Evolutionary conservation across 116 monocot genomes (phyloP).

Genomic region (Phalaenopsis hybrid): DNA sequence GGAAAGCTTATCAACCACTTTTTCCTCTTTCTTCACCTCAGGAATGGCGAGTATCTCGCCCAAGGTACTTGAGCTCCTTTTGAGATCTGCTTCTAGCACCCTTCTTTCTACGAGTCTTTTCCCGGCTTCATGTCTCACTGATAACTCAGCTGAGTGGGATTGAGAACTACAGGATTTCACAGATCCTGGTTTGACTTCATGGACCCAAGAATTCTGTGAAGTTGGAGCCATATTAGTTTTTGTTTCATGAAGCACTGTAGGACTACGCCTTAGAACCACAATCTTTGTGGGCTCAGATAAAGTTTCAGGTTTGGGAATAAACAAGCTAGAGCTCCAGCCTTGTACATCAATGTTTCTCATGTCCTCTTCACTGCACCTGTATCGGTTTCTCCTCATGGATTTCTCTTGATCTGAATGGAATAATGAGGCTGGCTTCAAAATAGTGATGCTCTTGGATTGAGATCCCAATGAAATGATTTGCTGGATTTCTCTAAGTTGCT

Average conservation of each 20-base stretch:
- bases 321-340: background rate
- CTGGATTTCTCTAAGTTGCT: slow-evolving; percentile 11
- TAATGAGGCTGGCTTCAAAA: slow-evolving; percentile 32
- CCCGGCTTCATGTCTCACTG: slow-evolving; percentile 34
- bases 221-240: slow-evolving; percentile 9
- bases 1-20: background rate
- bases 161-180: slow-evolving; percentile 21
- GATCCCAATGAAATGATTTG: slow-evolving; percentile 7
- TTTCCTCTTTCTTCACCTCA: slow-evolving; percentile 27
- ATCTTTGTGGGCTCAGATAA: slow-evolving; percentile 32
- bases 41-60: slow-evolving; percentile 50
- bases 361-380: slow-evolving; percentile 3
- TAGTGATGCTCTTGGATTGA: slow-evolving; percentile 29
- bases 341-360: background rate
- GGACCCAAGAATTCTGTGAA: slow-evolving; percentile 22
- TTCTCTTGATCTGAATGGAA: slow-evolving; percentile 15
- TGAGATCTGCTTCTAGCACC: slow-evolving; percentile 13
- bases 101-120: slow-evolving; percentile 40
- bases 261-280: slow-evolving; percentile 37
- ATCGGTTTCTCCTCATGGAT: background rate
- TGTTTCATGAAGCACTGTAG: slow-evolving; percentile 15
- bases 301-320: slow-evolving; percentile 11
- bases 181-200: slow-evolving; percentile 19
- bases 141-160: slow-evolving; percentile 25
- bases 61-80: slow-evolving; percentile 27